Evolutionary conservation across 164 flowering plant genomes (phyloP).

Genomic region (Sedum album): DNA sequence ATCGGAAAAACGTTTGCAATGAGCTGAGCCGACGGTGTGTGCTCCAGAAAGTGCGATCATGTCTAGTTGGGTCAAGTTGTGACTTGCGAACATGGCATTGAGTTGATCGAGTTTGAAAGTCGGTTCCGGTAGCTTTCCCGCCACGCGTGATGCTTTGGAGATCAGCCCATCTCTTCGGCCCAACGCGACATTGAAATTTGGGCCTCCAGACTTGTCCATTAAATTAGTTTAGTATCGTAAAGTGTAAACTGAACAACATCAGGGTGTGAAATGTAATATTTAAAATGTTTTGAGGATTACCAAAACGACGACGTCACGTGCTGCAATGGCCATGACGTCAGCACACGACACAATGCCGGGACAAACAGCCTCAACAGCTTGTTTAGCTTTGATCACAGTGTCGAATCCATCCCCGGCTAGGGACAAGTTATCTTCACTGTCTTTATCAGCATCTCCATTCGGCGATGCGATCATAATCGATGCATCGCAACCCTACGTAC

Average conservation of each 20-base stretch:
- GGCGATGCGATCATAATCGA: conserved; percentile 58
- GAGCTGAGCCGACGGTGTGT: conserved; percentile 75
- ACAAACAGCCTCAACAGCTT: conserved; percentile 14
- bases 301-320: conserved; percentile 62
- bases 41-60: conserved; percentile 96
- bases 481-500: conserved; percentile 72
- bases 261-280: too few species aligned
- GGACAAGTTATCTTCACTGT: conserved; percentile 20
- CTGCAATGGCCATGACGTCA: conserved; percentile 21
- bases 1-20: conserved; percentile 51
- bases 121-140: conserved; percentile 70
- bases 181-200: conserved; percentile 63
- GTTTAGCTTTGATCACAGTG: conserved; percentile 17
- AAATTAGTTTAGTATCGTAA: conserved; percentile 11
- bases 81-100: conserved; percentile 47
- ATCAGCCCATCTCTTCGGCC: conserved; percentile 73
- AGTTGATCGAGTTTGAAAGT: conserved; percentile 54
- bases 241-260: background rate
- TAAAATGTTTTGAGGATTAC: conserved; percentile 20
- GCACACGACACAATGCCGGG: conserved; percentile 24
- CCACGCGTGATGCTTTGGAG: conserved; percentile 51
- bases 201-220: conserved; percentile 68
- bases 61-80: conserved; percentile 55
- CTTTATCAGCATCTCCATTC: conserved; percentile 33
- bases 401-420: conserved; percentile 17